These are phyloP conservation scores for Arachnopeziza araneosa DNA, from an alignment of 2,329 filamentous ascomycete species.

Conservation along the genomic window DNA sequence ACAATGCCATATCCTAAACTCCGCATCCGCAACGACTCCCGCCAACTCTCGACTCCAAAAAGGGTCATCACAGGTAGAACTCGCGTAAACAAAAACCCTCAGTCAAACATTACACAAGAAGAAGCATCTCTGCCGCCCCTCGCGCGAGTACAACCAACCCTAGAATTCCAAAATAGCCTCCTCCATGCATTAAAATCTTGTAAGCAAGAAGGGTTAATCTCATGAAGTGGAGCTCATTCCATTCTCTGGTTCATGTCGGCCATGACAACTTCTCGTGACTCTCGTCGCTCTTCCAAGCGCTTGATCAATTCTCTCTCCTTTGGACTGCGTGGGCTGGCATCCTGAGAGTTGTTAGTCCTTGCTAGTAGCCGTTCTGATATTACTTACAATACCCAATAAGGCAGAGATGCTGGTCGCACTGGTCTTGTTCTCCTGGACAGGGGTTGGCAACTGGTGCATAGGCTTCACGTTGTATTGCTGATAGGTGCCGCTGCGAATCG, in stretches of 20 bases:
- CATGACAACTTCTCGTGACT: conserved; percentile 20
- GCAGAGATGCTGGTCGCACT: conserved; percentile 52
- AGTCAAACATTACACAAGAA: neutral
- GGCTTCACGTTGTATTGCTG: conserved; percentile 36
- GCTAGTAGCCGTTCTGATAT: neutral
- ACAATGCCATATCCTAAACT: conserved; percentile 3
- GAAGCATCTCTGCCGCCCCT: neutral
- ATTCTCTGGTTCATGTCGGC: conserved; percentile 17
- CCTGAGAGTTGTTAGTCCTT: conserved; percentile 24
- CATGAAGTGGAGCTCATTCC: conserved; percentile 9
- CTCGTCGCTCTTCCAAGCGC: conserved; percentile 45
- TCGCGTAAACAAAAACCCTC: conserved; percentile 7
- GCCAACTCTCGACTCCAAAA: neutral
- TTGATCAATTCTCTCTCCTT: conserved; percentile 53
- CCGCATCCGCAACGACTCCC: neutral
- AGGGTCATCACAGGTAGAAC: conserved; percentile 6
- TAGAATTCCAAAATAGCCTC: conserved; percentile 8
- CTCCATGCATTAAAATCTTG: conserved; percentile 14
- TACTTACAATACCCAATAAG: conserved; percentile 47
- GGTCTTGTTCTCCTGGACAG: conserved; percentile 37
- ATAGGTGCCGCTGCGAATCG: conserved; percentile 14
- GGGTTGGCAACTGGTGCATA: conserved; percentile 44
- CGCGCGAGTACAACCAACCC: neutral
- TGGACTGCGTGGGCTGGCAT: conserved; percentile 51
- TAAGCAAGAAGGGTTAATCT: conserved; percentile 9